phyloP scores from a whole-genome alignment of 768 basidiomycete species.

The Phylloporus rhodoxanthus region DNA sequence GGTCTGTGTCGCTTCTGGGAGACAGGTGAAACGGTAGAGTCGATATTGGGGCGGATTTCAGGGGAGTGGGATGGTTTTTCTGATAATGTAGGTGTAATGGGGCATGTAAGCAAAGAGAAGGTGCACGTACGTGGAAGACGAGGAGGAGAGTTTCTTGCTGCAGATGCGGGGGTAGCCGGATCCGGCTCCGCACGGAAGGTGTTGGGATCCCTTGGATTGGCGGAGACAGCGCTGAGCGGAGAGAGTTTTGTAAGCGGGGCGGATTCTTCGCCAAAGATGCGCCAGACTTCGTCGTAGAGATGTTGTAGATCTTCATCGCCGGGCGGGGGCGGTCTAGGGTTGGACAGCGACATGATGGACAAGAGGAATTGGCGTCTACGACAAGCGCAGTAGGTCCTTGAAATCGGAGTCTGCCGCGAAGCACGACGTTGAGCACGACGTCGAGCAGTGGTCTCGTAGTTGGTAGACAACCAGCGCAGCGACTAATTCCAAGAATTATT shows the following conservation, averaged over 20 bases:
- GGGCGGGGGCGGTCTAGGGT: slow-evolving; percentile 37
- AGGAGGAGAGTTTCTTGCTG: slow-evolving; percentile 15
- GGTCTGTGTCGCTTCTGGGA: slow-evolving; percentile 27
- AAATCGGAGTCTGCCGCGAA: neutral
- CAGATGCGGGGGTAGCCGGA: slow-evolving; percentile 5
- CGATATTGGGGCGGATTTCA: slow-evolving; percentile 19
- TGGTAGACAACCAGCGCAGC: neutral
- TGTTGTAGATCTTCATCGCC: slow-evolving; percentile 68
- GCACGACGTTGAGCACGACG: slow-evolving; percentile 1
- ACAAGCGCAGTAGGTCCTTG: neutral
- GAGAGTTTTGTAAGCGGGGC: slow-evolving; percentile 29
- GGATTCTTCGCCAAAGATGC: slow-evolving; percentile 52
- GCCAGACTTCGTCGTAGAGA: slow-evolving; percentile 72
- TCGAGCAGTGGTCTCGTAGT: no score
- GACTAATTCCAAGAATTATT: no score
- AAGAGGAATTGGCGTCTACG: neutral
- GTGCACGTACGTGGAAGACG: slow-evolving; percentile 20
- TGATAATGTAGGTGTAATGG: neutral
- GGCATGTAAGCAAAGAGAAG: neutral
- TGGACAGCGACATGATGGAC: slow-evolving; percentile 32
- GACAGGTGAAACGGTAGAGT: slow-evolving; percentile 24
- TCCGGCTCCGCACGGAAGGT: slow-evolving; percentile 19
- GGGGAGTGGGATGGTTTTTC: slow-evolving; percentile 14
- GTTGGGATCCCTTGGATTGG: slow-evolving; percentile 14
- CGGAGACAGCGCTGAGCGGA: slow-evolving; percentile 13